A percentile compares a stretch with the other conserved stretches of the same genome.
Evolutionary conservation across 1,284 basidiomycete genomes (phyloP).

Genomic region (Schizophyllum commune): DNA sequence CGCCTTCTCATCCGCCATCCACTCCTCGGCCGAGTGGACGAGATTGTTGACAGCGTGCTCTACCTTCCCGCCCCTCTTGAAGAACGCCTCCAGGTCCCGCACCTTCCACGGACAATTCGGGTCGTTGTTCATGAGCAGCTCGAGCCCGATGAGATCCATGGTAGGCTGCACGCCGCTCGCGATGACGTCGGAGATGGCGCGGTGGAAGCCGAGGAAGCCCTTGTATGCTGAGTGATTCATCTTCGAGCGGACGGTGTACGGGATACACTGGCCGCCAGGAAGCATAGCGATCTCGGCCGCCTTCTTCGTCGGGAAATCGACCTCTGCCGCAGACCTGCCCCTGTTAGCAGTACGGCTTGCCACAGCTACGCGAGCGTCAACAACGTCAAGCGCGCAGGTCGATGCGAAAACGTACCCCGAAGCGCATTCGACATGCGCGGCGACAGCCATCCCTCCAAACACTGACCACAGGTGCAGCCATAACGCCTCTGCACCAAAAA

Average conservation of each 20-base stretch:
- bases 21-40: conserved; percentile 7
- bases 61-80: conserved; percentile 12
- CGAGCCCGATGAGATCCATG: background rate
- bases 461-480: conserved; percentile 16
- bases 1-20: conserved; percentile 12
- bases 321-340: no score
- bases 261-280: conserved; percentile 6
- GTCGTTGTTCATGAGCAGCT: background rate
- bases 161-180: background rate
- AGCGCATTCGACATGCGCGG: conserved; percentile 13
- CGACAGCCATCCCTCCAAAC: conserved; percentile 15
- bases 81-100: conserved; percentile 3
- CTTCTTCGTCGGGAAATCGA: no score
- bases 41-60: conserved; percentile 15
- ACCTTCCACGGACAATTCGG: background rate
- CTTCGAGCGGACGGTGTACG: conserved; percentile 7
- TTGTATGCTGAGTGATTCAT: conserved; percentile 15
- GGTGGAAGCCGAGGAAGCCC: conserved; percentile 13
- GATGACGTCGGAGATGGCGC: conserved; percentile 1
- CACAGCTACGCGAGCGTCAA: no score
- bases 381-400: background rate
- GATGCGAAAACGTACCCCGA: conserved; percentile 7
- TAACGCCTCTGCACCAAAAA: conserved; percentile 8
- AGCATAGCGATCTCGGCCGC: no score
- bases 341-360: no score